Evolutionary conservation across 1,284 basidiomycete genomes (phyloP), one percentile per base, ranked within the genome.

Genomic region (Apiotrichum gracile): DNA sequence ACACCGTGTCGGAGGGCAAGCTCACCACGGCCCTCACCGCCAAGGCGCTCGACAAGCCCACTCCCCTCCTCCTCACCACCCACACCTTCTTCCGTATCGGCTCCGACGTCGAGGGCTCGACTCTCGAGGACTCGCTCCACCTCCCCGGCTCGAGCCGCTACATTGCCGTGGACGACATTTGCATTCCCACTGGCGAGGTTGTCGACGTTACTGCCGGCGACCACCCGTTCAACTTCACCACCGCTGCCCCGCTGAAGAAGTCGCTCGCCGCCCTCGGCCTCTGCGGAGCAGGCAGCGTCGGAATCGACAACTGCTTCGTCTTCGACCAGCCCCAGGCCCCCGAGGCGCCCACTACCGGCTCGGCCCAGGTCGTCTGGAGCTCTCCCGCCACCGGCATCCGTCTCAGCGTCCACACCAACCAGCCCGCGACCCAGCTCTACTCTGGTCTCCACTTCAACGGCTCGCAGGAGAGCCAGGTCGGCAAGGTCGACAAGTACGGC

Each of bases 81-180:
- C 68, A 70, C 56, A 61, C 63, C 25, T 70, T 65, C 60, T 70
- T 65, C 63, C 66, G 66, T 53, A 54, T 70, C 35, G 65, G 59
- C 22, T 52, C 55, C 17, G 62, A 62, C 55, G 38, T 40, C n/a
- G 38, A 52, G 7, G 34, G 59, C 4, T 55, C 53, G 25, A 54
- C 67, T 14, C 58, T 62, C 26, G 61, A 65, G 46, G 63, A 70
- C 51, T 61, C 55, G 7, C 57, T 70, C 26, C 45, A 61, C 16
- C 47, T 70, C 17, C 67, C 65, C 17, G 48, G 52, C 42, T 51
- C 60, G n/a, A 42, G 57, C 14, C 64, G 65, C 17, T 58, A 61
- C 46, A 61, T 68, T 27, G 54, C 48, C 4, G 58, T 55, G 31
- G 68, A 70, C 51, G 29, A 46, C 16, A 64, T 64, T 51, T 38